Evolutionary conservation across 1,139 yeast genomes (phyloP).

Genomic region (Geotrichum candidum): DNA sequence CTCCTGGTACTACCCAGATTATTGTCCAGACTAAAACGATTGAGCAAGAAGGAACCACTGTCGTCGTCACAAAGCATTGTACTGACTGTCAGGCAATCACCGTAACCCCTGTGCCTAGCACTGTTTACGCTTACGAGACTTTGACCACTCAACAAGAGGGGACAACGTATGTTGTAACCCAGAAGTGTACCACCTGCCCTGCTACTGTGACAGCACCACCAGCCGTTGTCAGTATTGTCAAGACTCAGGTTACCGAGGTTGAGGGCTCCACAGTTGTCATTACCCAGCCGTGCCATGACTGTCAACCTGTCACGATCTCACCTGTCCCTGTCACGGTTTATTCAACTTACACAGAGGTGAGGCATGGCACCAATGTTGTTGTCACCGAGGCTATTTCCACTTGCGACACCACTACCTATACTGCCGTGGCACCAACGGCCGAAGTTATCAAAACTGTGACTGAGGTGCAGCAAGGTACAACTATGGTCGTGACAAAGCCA

Average conservation of each 20-base stretch:
- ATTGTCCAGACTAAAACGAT: constrained; percentile 4
- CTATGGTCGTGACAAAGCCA: constrained; percentile 7
- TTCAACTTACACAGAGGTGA: constrained; percentile 7
- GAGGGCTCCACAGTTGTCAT: constrained; percentile 9
- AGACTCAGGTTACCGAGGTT: constrained; percentile 6
- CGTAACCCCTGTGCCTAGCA: constrained; percentile 3
- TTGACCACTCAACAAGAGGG: constrained; percentile 7
- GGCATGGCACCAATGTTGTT: constrained; percentile 4
- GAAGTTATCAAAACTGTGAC: constrained; percentile 3
- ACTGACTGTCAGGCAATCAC: background rate
- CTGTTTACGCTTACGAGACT: constrained; percentile 3
- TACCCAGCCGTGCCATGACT: constrained; percentile 10
- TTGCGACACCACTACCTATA: constrained; percentile 7
- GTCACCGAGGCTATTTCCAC: constrained; percentile 9
- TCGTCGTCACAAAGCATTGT: constrained; percentile 1
- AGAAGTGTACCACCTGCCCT: constrained; percentile 6
- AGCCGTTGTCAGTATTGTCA: constrained; percentile 9
- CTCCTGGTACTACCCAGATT: constrained; percentile 1
- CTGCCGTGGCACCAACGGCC: background rate
- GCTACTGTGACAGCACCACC: constrained; percentile 6
- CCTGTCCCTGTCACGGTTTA: constrained; percentile 12
- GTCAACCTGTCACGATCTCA: constrained; percentile 11
- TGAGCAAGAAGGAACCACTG: constrained; percentile 1
- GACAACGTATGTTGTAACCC: constrained; percentile 6
- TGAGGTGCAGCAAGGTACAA: constrained; percentile 2